Evolutionary conservation across 2,329 filamentous ascomycete genomes (phyloP), one percentile per base, ranked within the genome.

Genomic region (Stagonosporopsis vannaccii): DNA sequence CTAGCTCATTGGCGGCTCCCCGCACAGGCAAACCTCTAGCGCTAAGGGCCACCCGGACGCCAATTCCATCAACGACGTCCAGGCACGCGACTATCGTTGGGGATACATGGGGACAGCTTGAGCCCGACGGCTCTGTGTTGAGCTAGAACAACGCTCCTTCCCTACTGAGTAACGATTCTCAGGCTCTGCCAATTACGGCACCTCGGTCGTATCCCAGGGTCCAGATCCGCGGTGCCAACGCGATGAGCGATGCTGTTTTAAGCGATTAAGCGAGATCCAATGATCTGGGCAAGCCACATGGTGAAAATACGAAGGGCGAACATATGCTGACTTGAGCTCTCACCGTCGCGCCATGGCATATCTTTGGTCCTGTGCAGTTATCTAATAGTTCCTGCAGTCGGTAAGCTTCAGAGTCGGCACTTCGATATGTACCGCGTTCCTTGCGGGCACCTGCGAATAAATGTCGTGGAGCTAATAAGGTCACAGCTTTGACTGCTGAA

Each of bases 251-350:
- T 47, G 53, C 47, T 56, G 47, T 51, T 52, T 41, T 49, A 46
- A 49, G 55, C 48, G 33, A 35, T 30, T 39, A 45, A 58, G 49
- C 55, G 39, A 53, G 37, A 36, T 20, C 44, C 28, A n/a, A 48
- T 37, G 20, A 11, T 45, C 39, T 58, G 48, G 49, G 40, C 49
- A 52, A 53, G 55, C 49, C 33, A 49, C 47, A 20, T 8, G 19
- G n/a, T 8, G 15, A 19, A 8, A 37, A 47, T 22, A 26, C 37
- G 37, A 32, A 30, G 43, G 32, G 37, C 47, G 32, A 40, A 6
- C 9, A 47, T 33, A 36, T 4, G 36, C 25, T 42, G n/a, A 37
- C 9, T n/a, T 51, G 17, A 20, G 26, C 20, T 42, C 23, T 37
- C 15, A 26, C 12, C 35, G 23, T n/a, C 22, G 23, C 30, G n/a